Evolutionary conservation across 768 basidiomycete species (phyloP).

Genomic region (Termitomyces sp.): DNA sequence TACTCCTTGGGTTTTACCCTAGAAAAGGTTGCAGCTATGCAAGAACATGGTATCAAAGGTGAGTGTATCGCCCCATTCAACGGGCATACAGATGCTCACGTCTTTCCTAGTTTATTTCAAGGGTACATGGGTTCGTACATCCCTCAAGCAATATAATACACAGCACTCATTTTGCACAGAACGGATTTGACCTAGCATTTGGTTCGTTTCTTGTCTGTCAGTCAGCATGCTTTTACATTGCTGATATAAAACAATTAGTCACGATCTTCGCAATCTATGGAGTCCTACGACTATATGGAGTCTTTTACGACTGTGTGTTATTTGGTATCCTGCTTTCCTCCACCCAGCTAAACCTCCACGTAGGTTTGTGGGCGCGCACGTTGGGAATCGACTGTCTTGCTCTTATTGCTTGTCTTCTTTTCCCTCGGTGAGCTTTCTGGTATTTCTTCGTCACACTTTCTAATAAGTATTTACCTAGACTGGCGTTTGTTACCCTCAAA

Average conservation of each 20-base stretch:
- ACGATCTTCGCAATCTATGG: constrained; percentile 76
- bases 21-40: constrained; percentile 92
- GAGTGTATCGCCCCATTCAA: background rate
- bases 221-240: too few species aligned
- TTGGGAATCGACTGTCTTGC: constrained; percentile 83
- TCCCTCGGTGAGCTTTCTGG: constrained; percentile 57
- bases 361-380: constrained; percentile 61
- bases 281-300: constrained; percentile 71
- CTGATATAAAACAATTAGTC: constrained; percentile 36
- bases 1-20: constrained; percentile 81
- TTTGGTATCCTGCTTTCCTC: background rate
- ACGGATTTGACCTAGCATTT: constrained; percentile 92
- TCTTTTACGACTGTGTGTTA: constrained; percentile 57
- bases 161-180: constrained; percentile 35
- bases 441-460: background rate
- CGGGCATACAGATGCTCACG: background rate
- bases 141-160: background rate
- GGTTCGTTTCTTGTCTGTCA: constrained; percentile 36
- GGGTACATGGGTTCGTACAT: constrained; percentile 66
- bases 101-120: constrained; percentile 64
- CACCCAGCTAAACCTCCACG: background rate
- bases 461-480: constrained; percentile 31
- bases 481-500: constrained; percentile 88
- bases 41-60: constrained; percentile 93
- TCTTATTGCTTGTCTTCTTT: constrained; percentile 84